Percentiles rank a stretch among this genome's conserved stretches.
Conservation (phyloP, 2,329 filamentous ascomycete species). For the Kalmusia sp. region DNA sequence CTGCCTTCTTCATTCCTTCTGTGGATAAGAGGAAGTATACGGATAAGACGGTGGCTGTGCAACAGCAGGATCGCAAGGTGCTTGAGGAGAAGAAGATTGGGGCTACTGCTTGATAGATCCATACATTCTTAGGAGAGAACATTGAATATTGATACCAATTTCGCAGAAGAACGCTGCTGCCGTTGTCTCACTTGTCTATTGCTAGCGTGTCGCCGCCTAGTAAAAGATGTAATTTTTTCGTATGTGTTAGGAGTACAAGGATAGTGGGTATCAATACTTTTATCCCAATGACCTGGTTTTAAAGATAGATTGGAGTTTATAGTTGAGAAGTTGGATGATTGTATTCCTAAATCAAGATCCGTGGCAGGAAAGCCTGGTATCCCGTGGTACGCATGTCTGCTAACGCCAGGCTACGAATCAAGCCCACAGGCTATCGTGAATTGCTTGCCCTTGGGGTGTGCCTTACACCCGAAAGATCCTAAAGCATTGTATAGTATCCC, state of each 20-base stretch:
- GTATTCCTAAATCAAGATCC: too few relatives aligned
- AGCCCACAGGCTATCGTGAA: slow-evolving; percentile 4
- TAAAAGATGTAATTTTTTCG: too few relatives aligned
- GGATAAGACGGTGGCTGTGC: slow-evolving; percentile 34
- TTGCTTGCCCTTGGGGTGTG: neutral
- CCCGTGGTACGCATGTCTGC: too few relatives aligned
- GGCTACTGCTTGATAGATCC: neutral
- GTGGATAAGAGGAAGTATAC: slow-evolving; percentile 39
- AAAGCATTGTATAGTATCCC: neutral
- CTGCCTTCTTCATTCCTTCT: slow-evolving; percentile 34
- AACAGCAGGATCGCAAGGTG: slow-evolving; percentile 30
- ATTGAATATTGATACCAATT: too few relatives aligned
- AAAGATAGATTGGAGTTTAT: too few relatives aligned
- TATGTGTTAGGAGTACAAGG: too few relatives aligned
- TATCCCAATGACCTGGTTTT: too few relatives aligned
- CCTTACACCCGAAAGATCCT: neutral
- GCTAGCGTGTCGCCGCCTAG: too few relatives aligned
- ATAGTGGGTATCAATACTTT: neutral
- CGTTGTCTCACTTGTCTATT: too few relatives aligned
- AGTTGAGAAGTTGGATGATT: neutral
- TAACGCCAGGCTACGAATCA: slow-evolving; percentile 14
- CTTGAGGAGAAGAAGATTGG: slow-evolving; percentile 29
- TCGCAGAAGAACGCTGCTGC: too few relatives aligned
- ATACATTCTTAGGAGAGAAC: too few relatives aligned
- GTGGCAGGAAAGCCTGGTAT: too few relatives aligned